phyloP scores from a whole-genome alignment of 179 eudicot species.

The Drosera spatulata region DNA sequence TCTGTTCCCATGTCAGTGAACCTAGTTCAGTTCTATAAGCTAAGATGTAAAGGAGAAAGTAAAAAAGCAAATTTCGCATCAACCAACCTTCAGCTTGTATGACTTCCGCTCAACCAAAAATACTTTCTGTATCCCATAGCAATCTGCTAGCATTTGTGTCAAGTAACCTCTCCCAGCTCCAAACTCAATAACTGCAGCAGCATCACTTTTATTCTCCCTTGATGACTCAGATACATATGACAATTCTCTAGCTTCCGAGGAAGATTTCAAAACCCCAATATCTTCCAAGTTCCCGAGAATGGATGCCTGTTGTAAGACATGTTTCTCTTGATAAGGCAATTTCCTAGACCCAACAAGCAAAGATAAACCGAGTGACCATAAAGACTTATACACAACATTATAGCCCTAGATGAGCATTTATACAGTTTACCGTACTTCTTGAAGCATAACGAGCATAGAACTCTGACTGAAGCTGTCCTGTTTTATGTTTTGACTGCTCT shows the following conservation, averaged over 20 bases:
- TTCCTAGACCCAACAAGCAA: constrained; percentile 31
- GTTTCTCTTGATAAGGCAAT: constrained; percentile 89
- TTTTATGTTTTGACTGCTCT: too few species aligned
- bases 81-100: constrained; percentile 77
- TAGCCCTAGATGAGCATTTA: background rate
- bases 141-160: constrained; percentile 91
- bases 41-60: too few species aligned
- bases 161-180: constrained; percentile 99
- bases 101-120: constrained; percentile 78
- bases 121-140: constrained; percentile 69
- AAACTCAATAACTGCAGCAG: constrained; percentile 85
- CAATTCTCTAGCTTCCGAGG: constrained; percentile 5
- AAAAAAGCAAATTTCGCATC: too few species aligned
- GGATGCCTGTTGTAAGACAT: constrained; percentile 87
- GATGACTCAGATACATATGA: constrained; percentile 1
- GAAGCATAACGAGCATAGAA: background rate
- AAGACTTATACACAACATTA: background rate
- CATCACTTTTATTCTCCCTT: constrained; percentile 11
- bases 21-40: too few species aligned
- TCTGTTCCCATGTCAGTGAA: background rate
- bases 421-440: too few species aligned
- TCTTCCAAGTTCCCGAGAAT: constrained; percentile 88
- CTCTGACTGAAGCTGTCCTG: too few species aligned
- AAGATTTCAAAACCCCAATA: constrained; percentile 37
- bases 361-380: background rate